Evolutionary conservation across 495 filamentous ascomycete genomes (phyloP), one percentile per base, ranked within the genome.

Genomic region (Penicillium daleae): DNA sequence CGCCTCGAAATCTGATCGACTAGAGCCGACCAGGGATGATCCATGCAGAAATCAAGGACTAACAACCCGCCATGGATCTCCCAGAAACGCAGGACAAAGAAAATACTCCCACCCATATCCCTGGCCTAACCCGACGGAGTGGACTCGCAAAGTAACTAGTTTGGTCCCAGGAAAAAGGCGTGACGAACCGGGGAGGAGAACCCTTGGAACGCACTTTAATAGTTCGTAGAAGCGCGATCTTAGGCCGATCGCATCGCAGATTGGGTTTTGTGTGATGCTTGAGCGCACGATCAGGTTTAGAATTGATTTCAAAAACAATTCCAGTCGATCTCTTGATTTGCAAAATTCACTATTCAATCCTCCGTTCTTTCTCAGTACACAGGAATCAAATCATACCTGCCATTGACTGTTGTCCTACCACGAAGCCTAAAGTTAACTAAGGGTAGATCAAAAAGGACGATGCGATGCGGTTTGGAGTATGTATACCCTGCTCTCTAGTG

Each of bases 1-100:
- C 51, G 9, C 50, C 27, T 33, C 8, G n/a, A 32, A n/a, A 53
- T 53, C 50, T 27, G 50, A 53, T 53, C 50, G 27, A 53, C 27
- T 53, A 29, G 29, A 12, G 51, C 51, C 51, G 49, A 52, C 2
- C 51, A 54, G 27, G 51, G 51, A 54, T 8, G 7, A 54, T 54
- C 51, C 51, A 35, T 54, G 51, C 13, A 19, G 51, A 31, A 54
- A 54, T 12, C 24, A 32, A 32, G 29, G 29, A 54, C 29, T 54
- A 21, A 33, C 24, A 13, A 3, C 51, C 29, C 51, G 46, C 15
- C 4, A 12, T 26, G 46, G 24, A 29, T 10, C 9, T 10, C 4
- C 46, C 46, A 19, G 4, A 9, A 9, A 44, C 7, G 3, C 40
- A 10, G 6, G 8, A 50, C 46, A 50, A 50, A 29, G 10, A 29